Evolutionary conservation across 2,329 filamentous ascomycete genomes (phyloP).

Genomic region (Parasarocladium wereldwijsianum): DNA sequence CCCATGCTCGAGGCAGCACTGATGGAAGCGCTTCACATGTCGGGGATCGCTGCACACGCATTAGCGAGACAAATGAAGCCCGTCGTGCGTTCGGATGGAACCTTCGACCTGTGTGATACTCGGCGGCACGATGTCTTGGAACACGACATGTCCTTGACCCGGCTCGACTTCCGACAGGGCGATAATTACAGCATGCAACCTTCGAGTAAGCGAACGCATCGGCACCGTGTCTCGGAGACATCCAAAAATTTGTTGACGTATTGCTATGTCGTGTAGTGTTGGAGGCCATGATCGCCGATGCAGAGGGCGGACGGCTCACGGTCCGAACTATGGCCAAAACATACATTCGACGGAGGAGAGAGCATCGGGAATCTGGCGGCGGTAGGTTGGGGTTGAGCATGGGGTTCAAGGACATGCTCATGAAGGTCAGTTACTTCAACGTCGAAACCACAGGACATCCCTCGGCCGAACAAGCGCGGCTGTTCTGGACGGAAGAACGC

Average conservation of each 20-base stretch:
- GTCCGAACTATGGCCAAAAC: constrained; percentile 13
- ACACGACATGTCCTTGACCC: constrained; percentile 18
- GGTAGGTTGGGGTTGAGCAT: constrained; percentile 11
- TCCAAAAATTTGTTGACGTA: background rate
- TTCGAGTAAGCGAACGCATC: constrained; percentile 3
- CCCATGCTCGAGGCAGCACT: no score
- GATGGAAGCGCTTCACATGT: no score
- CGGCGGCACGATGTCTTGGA: constrained; percentile 18
- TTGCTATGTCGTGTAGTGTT: constrained; percentile 11
- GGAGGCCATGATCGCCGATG: constrained; percentile 15
- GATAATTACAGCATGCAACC: constrained; percentile 19
- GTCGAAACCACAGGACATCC: constrained; percentile 11
- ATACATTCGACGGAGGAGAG: constrained; percentile 13
- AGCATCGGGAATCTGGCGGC: constrained; percentile 12
- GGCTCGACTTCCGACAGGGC: constrained; percentile 17
- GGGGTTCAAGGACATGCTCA: constrained; percentile 14
- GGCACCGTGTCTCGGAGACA: no score
- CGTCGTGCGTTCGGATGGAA: no score
- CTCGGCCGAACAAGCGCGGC: constrained; percentile 10
- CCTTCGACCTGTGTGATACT: no score
- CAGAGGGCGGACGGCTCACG: constrained; percentile 14
- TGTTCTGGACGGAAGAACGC: constrained; percentile 16
- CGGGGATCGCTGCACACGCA: no score
- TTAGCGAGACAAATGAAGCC: no score
- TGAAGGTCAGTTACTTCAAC: constrained; percentile 12